Conservation (phyloP, 257 asterid species). For the Paraleonurus japonicus region DNA sequence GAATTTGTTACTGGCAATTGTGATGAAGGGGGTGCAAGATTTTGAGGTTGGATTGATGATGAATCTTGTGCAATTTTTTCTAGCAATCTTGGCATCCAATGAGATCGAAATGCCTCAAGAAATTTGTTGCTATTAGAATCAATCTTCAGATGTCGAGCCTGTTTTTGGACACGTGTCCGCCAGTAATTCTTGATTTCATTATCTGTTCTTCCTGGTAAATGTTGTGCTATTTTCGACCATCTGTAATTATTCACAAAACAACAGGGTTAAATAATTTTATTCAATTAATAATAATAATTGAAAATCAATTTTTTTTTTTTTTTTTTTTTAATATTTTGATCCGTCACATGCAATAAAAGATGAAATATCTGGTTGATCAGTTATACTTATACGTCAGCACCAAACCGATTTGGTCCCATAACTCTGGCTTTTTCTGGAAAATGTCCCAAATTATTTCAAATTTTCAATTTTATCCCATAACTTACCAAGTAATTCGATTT, state of each 20-base stretch:
- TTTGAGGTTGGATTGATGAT: constrained; percentile 28
- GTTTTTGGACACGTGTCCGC: constrained; percentile 89
- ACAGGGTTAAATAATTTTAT: not conserved
- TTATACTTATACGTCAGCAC: too few relatives aligned
- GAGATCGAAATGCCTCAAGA: constrained; percentile 55
- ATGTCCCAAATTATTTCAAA: too few relatives aligned
- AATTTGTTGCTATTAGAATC: constrained; percentile 77
- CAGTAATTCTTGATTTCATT: constrained; percentile 88
- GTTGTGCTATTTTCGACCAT: constrained; percentile 84
- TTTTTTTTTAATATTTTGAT: too few relatives aligned
- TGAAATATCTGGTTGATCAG: too few relatives aligned
- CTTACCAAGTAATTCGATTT: too few relatives aligned
- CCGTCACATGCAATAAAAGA: too few relatives aligned
- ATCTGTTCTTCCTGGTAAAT: constrained; percentile 82
- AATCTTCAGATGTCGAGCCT: constrained; percentile 69
- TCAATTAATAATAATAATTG: too few relatives aligned
- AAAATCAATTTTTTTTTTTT: too few relatives aligned
- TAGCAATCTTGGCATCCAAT: constrained; percentile 74
- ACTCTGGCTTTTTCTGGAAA: too few relatives aligned
- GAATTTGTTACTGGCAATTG: constrained; percentile 17
- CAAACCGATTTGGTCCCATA: too few relatives aligned
- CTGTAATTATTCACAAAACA: constrained; percentile 24
- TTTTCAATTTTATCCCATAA: too few relatives aligned
- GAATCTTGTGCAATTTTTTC: constrained; percentile 56
- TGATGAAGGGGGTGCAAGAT: constrained; percentile 18